Evolutionary conservation across 257 asterid genomes (phyloP), one percentile per base, ranked within the genome.

Genomic region (Solanum appendiculatum): DNA sequence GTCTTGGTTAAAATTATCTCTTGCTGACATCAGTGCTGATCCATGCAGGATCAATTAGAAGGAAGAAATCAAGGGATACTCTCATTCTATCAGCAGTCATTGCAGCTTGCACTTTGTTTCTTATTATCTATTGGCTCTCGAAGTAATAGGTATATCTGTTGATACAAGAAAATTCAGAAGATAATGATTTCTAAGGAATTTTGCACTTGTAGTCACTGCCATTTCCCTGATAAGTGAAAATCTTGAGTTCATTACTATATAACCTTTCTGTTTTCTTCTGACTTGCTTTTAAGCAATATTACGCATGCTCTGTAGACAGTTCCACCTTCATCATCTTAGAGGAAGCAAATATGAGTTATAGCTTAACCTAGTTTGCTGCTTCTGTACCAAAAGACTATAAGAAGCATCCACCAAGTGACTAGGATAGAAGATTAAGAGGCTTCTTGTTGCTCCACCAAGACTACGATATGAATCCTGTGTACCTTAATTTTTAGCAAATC

Each of bases 101-200:
- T 72, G 99, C 99, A 89, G 98, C 99, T 37, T 97, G 99, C 93
- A 96, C 98, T 83, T 92, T 96, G 86, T 97, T 97, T 91, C 97
- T 97, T 81, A 94, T 97, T 85, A 93, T 97, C 89, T 96, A 95
- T 87, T 95, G 99, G 99, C 99, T 97, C 89, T 97, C 99, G 0
- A 97, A 97, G 93, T 96, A 96, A 74, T 72, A 86, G 20, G 84
- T 56, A 84, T 60, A 51, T 46, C 80, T 64, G 51, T 85, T 88
- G 46, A 85, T 85, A 85, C 87, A 48, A 29, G 4, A 48, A 86
- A 91, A 44, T 70, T 85, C 42, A 34, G 48, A 88, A 82, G 75
- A 84, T 54, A 36, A 73, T 87, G 84, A 21, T 83, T 86, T 83
- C 51, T 25, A 48, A 33, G 86, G 90, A 91, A 90, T 89, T 92